These are phyloP conservation scores for Penicillium sp. DNA, from an alignment of 2,329 filamentous ascomycete species.

Conservation along the genomic window DNA sequence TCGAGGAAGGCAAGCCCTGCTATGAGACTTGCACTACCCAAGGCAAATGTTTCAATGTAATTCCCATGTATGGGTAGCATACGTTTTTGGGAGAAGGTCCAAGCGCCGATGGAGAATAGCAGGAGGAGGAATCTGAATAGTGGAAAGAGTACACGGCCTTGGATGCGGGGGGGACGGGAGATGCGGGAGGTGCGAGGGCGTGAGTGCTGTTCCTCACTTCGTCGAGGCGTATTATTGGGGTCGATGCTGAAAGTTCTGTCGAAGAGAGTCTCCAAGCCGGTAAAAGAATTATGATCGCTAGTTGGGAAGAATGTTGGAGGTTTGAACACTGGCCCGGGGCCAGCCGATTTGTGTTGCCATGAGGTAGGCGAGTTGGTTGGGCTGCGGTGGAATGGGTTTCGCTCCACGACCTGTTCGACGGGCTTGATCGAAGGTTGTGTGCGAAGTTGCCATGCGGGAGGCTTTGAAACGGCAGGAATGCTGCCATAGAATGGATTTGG, in stretches of 20 bases:
- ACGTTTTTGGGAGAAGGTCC: conserved; percentile 34
- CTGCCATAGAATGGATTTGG: conserved; percentile 46
- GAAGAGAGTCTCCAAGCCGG: conserved; percentile 49
- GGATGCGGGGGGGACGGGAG: conserved; percentile 7
- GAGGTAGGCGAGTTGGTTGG: conserved; percentile 25
- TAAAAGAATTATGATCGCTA: conserved; percentile 42
- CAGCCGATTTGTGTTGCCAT: conserved; percentile 16
- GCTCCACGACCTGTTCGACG: conserved; percentile 35
- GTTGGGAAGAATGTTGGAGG: conserved; percentile 48
- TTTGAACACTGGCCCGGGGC: conserved; percentile 38
- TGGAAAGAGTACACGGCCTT: conserved; percentile 24
- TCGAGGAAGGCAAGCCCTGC: conserved; percentile 43
- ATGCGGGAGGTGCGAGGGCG: background rate
- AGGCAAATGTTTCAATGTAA: conserved; percentile 38
- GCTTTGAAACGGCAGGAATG: conserved; percentile 41
- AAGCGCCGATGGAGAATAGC: conserved; percentile 30
- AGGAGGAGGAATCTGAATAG: conserved; percentile 33
- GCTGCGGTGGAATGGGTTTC: conserved; percentile 39
- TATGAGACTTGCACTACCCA: conserved; percentile 41
- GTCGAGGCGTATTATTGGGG: conserved; percentile 26
- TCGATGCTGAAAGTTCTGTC: conserved; percentile 45
- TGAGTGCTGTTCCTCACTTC: conserved; percentile 17
- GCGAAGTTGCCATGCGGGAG: conserved; percentile 42
- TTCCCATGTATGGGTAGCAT: conserved; percentile 34
- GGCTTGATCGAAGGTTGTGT: conserved; percentile 34